Evolutionary conservation across 2,329 filamentous ascomycete genomes (phyloP).

Genomic region (Sporothrix inflata): DNA sequence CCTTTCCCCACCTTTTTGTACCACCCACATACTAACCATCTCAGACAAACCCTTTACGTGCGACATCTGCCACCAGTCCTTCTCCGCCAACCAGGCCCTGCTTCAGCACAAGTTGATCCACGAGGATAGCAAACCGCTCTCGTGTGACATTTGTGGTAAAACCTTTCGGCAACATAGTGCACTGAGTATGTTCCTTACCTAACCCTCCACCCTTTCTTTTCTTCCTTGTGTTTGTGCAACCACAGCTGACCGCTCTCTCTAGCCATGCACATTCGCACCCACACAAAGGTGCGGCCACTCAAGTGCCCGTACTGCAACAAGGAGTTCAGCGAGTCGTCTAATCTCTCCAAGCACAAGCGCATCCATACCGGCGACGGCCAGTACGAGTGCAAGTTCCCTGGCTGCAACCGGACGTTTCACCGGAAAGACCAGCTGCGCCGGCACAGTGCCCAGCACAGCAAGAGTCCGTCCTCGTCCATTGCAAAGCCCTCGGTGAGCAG

Average conservation of each 20-base stretch:
- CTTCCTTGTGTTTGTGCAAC: background rate
- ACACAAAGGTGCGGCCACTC: constrained; percentile 67
- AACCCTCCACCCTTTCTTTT: background rate
- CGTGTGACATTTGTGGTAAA: constrained; percentile 60
- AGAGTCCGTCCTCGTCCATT: constrained; percentile 20
- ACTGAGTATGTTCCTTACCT: constrained; percentile 54
- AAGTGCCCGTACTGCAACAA: constrained; percentile 62
- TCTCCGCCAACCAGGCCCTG: constrained; percentile 69
- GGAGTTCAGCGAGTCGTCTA: constrained; percentile 66
- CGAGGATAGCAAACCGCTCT: constrained; percentile 66
- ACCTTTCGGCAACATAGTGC: constrained; percentile 70
- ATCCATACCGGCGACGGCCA: constrained; percentile 60
- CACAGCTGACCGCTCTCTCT: background rate
- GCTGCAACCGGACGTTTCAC: constrained; percentile 62
- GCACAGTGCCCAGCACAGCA: constrained; percentile 50
- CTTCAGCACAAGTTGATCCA: constrained; percentile 70
- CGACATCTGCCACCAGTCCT: constrained; percentile 56
- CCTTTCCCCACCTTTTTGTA: background rate
- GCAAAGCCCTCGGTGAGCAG: constrained; percentile 3
- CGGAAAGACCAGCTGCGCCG: constrained; percentile 63
- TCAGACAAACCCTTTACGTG: constrained; percentile 64
- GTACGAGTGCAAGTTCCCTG: constrained; percentile 51
- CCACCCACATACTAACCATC: background rate
- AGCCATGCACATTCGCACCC: constrained; percentile 70
- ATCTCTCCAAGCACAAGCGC: constrained; percentile 67